These are phyloP conservation scores for Penicillium nordicum DNA, from an alignment of 2,329 filamentous ascomycete genomes.

Conservation along the genomic window DNA sequence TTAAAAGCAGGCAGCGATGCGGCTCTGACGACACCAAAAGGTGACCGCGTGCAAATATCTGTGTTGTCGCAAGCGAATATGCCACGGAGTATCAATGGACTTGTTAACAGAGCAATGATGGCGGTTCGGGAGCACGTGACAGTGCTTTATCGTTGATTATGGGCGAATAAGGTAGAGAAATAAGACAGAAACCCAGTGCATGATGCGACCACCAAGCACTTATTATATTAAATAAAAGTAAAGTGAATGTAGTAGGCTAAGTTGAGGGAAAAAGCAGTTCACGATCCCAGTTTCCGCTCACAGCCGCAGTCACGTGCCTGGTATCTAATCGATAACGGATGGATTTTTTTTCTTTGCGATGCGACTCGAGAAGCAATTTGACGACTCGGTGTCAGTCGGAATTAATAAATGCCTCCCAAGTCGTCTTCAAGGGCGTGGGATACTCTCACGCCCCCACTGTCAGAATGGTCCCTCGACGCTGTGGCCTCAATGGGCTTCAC, in stretches of 20 bases:
- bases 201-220: slow-evolving; percentile 1
- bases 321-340: slow-evolving; percentile 36
- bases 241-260: slow-evolving; percentile 6
- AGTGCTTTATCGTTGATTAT: slow-evolving; percentile 8
- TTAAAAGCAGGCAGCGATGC: slow-evolving; percentile 50
- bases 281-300: slow-evolving; percentile 15
- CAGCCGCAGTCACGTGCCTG: slow-evolving; percentile 25
- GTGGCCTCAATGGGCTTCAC: slow-evolving; percentile 79
- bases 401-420: slow-evolving; percentile 36
- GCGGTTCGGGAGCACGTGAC: slow-evolving; percentile 17
- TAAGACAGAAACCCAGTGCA: slow-evolving; percentile 2
- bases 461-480: slow-evolving; percentile 82
- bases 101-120: slow-evolving; percentile 36
- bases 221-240: background rate
- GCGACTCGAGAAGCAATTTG: background rate
- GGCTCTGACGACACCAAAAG: slow-evolving; percentile 26
- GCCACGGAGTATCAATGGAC: slow-evolving; percentile 19
- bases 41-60: slow-evolving; percentile 18
- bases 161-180: background rate
- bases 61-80: slow-evolving; percentile 23
- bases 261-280: slow-evolving; percentile 16
- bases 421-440: slow-evolving; percentile 62
- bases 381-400: background rate
- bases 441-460: slow-evolving; percentile 65
- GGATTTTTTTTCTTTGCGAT: slow-evolving; percentile 21